phyloP scores from a whole-genome alignment of 106 monocot genomes.

The Triglochin maritima region DNA sequence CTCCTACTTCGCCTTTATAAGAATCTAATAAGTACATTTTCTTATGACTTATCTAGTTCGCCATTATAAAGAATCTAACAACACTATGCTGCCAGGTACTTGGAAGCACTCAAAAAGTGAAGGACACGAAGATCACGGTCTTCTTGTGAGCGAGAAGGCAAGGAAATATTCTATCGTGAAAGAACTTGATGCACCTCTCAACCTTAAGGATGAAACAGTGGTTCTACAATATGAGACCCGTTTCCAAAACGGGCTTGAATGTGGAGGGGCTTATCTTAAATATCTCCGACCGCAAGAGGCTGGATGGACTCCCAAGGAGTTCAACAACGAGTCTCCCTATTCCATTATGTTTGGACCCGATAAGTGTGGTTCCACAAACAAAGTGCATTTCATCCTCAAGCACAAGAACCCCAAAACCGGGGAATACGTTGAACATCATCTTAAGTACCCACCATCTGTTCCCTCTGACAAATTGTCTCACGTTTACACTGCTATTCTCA shows the following conservation, averaged over 20 bases:
- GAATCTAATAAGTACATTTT: background rate
- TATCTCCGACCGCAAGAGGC: slow-evolving; percentile 63
- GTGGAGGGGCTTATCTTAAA: slow-evolving; percentile 83
- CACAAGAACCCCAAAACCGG: slow-evolving; percentile 65
- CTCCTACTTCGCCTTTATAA: background rate
- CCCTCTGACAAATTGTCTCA: slow-evolving; percentile 67
- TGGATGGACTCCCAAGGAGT: slow-evolving; percentile 58
- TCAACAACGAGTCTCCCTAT: slow-evolving; percentile 78
- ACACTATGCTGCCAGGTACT: slow-evolving; percentile 24
- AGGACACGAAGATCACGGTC: slow-evolving; percentile 71
- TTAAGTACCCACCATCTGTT: slow-evolving; percentile 63
- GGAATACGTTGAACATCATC: slow-evolving; percentile 62
- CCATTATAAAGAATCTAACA: background rate
- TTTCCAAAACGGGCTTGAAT: slow-evolving; percentile 76
- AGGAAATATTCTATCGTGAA: slow-evolving; percentile 77
- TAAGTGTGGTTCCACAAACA: slow-evolving; percentile 66
- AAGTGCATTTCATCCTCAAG: slow-evolving; percentile 72
- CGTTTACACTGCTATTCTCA: slow-evolving; percentile 73
- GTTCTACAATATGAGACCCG: slow-evolving; percentile 67
- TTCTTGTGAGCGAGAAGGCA: slow-evolving; percentile 69
- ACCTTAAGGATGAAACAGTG: slow-evolving; percentile 43
- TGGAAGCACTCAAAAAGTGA: slow-evolving; percentile 86
- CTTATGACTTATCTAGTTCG: background rate
- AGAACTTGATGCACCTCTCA: slow-evolving; percentile 36
- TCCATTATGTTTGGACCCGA: slow-evolving; percentile 89